phyloP scores from a whole-genome alignment of 1,284 basidiomycete genomes.

The Tilletia walkeri region DNA sequence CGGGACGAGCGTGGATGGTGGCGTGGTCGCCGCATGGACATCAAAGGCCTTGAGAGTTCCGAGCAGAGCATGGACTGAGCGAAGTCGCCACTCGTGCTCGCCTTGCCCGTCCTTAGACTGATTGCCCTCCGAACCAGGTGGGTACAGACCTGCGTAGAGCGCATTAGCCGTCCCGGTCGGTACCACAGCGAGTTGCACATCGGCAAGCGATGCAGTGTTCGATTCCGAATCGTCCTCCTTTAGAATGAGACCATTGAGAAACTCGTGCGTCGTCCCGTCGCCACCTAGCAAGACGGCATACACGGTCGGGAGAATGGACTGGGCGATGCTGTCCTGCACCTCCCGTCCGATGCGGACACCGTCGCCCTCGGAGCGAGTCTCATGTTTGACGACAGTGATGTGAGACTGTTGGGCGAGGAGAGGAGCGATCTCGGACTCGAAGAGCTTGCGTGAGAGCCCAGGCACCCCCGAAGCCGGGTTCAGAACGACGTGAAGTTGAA shows the following conservation, averaged over 20 bases:
- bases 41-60: not conserved
- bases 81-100: conserved; percentile 19
- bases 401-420: not conserved
- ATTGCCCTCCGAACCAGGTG: conserved; percentile 51
- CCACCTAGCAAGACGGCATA: conserved; percentile 50
- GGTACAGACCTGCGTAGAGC: conserved; percentile 65
- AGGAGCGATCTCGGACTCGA: not conserved
- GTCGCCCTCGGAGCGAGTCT: conserved; percentile 25
- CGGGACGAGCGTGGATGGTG: conserved; percentile 5
- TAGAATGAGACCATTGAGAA: conserved; percentile 44
- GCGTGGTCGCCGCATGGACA: not conserved
- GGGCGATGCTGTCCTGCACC: conserved; percentile 12
- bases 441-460: not conserved
- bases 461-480: conserved; percentile 21
- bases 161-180: conserved; percentile 94
- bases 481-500: conserved; percentile 13
- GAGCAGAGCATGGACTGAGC: conserved; percentile 18
- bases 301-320: conserved; percentile 56
- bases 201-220: not conserved
- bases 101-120: not conserved
- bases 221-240: not conserved
- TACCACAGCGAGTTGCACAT: conserved; percentile 55
- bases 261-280: conserved; percentile 55
- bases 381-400: not conserved
- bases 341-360: conserved; percentile 26